Base-by-base conservation (phyloP, 2,329 filamentous ascomycete species). In the Penicillium crustosum region DNA sequence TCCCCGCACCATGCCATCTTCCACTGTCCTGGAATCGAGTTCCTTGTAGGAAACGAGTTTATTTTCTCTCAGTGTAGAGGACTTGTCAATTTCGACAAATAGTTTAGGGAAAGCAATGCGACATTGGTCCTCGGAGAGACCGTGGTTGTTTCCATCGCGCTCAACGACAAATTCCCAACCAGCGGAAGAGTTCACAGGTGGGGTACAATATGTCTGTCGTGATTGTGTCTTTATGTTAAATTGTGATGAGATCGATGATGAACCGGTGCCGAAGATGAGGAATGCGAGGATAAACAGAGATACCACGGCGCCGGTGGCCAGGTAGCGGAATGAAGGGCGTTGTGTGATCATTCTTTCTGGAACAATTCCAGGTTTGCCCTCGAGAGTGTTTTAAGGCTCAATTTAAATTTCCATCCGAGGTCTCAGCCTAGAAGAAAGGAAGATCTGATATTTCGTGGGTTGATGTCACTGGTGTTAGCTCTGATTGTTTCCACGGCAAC, bases 21-120 rank as follows among this genome's bases (percentile, higher is more conserved):
- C 72, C 10, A 74, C 56, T 29, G 59, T 55, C 43, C 68, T 59
- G 5, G 65, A 70, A 53, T 75, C 66, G 44, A 78, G 55, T 49
- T 76, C 75, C 12, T 71, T 60, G n/a, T 67, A 75, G 0, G 62
- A 65, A 33, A 77, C 71, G 0, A 27, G 62, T 12, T 66, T 67
- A 1, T 63, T 57, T 17, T 54, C 53, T 29, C 66, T 67, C 17
- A 62, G 45, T 3, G 45, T 47, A 9, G 66, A 70, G 13, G 72
- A 67, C 50, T 72, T 73, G 23, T 77, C 71, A 23, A 76, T 62
- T 55, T 77, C 75, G 6, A 60, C 55, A 43, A 74, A 77, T 19
- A 77, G 57, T 50, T 74, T 75, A 2, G 75, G 75, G 42, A 77
- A 77, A n/a, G 75, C 75, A n/a, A 56, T 54, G n/a, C 63, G 68